A percentile compares a stretch with the other conserved stretches of the same genome.
phyloP scores from a whole-genome alignment of 1,139 yeast genomes.

The Nadsonia commutata region DNA sequence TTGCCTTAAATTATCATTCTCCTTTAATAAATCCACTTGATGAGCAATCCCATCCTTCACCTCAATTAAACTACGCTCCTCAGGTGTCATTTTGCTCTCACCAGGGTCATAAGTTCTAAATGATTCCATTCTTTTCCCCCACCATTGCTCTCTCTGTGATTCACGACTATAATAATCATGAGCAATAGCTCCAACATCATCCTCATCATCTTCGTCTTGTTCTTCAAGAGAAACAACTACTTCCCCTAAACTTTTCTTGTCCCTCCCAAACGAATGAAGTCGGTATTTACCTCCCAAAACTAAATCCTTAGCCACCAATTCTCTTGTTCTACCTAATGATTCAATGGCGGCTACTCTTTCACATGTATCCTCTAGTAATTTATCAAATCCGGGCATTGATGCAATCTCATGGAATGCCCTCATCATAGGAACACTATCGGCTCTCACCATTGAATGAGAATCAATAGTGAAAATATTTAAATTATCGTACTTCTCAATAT shows the following conservation, averaged over 20 bases:
- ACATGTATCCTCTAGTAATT: conserved; percentile 53
- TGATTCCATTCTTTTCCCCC: conserved; percentile 10
- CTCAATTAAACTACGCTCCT: not conserved
- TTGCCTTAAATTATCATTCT: not conserved
- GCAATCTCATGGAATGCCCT: conserved; percentile 74
- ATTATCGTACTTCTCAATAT: conserved; percentile 59
- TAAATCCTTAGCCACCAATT: conserved; percentile 60
- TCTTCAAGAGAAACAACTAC: conserved; percentile 13
- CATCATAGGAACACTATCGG: conserved; percentile 84
- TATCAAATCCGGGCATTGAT: conserved; percentile 54
- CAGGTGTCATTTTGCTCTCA: too few species aligned
- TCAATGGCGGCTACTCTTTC: conserved; percentile 65
- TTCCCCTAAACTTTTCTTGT: conserved; percentile 7
- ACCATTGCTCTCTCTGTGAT: conserved; percentile 12
- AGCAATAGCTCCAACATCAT: conserved; percentile 13
- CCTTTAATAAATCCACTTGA: not conserved
- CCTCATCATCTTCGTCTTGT: conserved; percentile 14
- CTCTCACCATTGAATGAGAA: conserved; percentile 52
- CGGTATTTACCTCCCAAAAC: conserved; percentile 32
- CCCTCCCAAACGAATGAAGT: conserved; percentile 9
- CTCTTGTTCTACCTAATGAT: conserved; percentile 67
- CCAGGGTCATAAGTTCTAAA: conserved; percentile 1
- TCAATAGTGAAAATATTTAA: conserved; percentile 69
- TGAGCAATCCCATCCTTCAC: not conserved
- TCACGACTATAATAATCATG: conserved; percentile 10